Conservation (phyloP, 176 grass and related monocot species). For the Tuctoria greenei region DNA sequence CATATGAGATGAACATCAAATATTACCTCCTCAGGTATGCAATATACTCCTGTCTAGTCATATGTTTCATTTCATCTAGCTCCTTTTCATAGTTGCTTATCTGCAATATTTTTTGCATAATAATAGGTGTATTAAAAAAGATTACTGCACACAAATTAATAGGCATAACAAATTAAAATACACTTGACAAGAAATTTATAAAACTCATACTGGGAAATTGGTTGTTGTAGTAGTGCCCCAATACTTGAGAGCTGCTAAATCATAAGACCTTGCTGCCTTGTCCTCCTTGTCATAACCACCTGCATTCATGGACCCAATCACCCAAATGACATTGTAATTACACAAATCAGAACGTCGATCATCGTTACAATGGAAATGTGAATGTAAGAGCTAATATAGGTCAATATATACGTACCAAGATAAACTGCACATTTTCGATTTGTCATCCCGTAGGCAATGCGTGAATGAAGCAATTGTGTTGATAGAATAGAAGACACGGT, state of each 20-base stretch:
- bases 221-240: conserved; percentile 70
- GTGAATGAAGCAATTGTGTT: background rate
- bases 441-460: conserved; percentile 13
- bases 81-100: conserved; percentile 58
- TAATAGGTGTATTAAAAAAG: background rate
- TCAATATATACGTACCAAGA: conserved; percentile 47
- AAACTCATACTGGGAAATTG: conserved; percentile 59
- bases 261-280: conserved; percentile 75
- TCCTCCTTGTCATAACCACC: conserved; percentile 75
- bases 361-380: background rate
- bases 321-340: background rate
- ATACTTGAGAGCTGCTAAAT: conserved; percentile 78
- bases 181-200: background rate
- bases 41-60: conserved; percentile 67
- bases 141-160: background rate
- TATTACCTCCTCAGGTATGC: conserved; percentile 58
- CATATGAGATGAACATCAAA: conserved; percentile 2
- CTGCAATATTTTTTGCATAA: conserved; percentile 15
- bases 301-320: conserved; percentile 29
- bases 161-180: background rate
- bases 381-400: background rate
- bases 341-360: background rate
- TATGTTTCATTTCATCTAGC: conserved; percentile 71
- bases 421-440: conserved; percentile 51
- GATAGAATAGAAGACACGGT: conserved; percentile 9